These are phyloP conservation scores for Mycena rebaudengoi DNA, from an alignment of 768 basidiomycete genomes.

Conservation along the genomic window DNA sequence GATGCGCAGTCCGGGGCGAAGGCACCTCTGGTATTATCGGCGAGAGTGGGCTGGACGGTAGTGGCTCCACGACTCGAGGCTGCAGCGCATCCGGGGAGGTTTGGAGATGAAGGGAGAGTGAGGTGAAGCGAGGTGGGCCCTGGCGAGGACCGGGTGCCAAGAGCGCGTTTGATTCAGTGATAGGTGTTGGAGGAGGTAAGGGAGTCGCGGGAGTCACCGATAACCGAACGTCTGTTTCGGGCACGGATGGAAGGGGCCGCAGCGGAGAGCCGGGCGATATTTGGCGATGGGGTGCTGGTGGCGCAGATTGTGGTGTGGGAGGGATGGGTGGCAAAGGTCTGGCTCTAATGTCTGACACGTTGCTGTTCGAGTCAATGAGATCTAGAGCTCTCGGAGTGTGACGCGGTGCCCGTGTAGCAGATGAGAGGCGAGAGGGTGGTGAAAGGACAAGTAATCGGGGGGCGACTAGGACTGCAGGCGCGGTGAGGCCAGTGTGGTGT, in stretches of 20 bases:
- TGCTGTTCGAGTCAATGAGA: too few species aligned
- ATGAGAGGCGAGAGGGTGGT: too few species aligned
- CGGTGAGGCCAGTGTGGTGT: too few species aligned
- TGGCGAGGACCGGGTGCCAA: background rate
- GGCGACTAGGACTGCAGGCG: too few species aligned
- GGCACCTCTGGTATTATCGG: constrained; percentile 25
- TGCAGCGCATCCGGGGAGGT: constrained; percentile 10
- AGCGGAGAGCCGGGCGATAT: background rate
- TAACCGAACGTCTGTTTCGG: constrained; percentile 6
- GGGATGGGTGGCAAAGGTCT: constrained; percentile 25
- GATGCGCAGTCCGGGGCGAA: constrained; percentile 30
- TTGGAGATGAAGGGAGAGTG: constrained; percentile 12
- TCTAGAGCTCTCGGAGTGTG: too few species aligned
- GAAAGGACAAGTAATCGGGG: too few species aligned
- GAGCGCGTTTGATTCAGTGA: background rate
- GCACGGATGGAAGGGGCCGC: constrained; percentile 23
- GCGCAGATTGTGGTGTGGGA: constrained; percentile 17
- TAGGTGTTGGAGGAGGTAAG: constrained; percentile 9
- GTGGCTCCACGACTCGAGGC: background rate
- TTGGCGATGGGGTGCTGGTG: constrained; percentile 4
- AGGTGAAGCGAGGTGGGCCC: constrained; percentile 7
- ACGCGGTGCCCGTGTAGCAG: too few species aligned
- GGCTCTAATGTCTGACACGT: too few species aligned
- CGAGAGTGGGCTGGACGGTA: background rate
- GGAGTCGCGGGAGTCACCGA: constrained; percentile 18